These are phyloP conservation scores for Pleurotus citrinopileatus DNA, from an alignment of 768 basidiomycete genomes.

Conservation along the genomic window DNA sequence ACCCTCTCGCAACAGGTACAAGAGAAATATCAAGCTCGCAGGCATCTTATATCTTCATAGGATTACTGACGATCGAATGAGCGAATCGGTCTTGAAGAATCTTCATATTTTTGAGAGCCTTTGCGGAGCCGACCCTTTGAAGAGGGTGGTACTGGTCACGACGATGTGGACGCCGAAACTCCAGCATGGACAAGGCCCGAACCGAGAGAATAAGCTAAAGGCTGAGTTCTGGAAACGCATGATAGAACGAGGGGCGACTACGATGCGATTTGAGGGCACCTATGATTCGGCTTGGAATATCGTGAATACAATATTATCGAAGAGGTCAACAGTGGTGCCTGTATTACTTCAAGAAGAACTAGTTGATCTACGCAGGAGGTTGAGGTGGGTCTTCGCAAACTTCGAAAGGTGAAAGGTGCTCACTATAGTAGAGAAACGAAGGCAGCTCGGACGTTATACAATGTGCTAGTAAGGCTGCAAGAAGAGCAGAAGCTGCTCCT, in stretches of 20 bases:
- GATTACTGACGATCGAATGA: conserved; percentile 27
- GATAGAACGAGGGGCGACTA: conserved; percentile 3
- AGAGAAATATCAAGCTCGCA: conserved; percentile 16
- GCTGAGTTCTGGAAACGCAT: conserved; percentile 11
- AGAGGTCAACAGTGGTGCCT: neutral
- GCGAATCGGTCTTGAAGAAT: conserved; percentile 24
- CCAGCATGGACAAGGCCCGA: conserved; percentile 1
- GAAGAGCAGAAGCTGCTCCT: conserved; percentile 14
- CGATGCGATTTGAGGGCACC: conserved; percentile 6
- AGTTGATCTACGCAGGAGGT: conserved; percentile 4
- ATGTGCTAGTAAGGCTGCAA: conserved; percentile 3
- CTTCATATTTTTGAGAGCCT: conserved; percentile 25
- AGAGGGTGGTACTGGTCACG: conserved; percentile 26
- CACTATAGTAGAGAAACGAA: conserved; percentile 6
- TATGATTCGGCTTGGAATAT: conserved; percentile 11
- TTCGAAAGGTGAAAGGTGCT: too few species aligned
- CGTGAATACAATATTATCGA: conserved; percentile 9
- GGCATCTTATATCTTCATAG: conserved; percentile 24
- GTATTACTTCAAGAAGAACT: conserved; percentile 14
- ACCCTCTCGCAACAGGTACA: conserved; percentile 15
- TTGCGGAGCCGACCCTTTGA: conserved; percentile 18
- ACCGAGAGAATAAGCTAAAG: conserved; percentile 8
- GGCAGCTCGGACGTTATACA: conserved; percentile 8
- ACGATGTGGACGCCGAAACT: conserved; percentile 37
- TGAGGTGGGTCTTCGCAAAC: too few species aligned